phyloP scores from a whole-genome alignment of 371 early-diverging fungal species.

The Mucor mucedo region DNA sequence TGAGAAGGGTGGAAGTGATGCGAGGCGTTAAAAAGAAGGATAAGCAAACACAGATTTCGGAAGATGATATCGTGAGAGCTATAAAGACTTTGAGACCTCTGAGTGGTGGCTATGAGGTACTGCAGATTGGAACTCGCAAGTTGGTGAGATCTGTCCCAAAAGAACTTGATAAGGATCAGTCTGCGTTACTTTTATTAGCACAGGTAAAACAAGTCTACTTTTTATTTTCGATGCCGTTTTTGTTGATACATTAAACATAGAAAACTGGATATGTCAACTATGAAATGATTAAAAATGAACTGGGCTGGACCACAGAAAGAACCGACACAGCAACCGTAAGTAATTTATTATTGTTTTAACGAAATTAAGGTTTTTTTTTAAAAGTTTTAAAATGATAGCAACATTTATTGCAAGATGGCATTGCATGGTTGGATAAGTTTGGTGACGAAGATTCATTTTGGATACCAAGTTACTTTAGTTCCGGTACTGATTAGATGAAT shows the following conservation, averaged over 20 bases:
- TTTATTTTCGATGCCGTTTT: not conserved
- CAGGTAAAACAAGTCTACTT: constrained; percentile 48
- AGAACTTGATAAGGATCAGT: constrained; percentile 86
- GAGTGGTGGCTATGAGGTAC: constrained; percentile 84
- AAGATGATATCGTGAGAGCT: constrained; percentile 85
- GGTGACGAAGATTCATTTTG: constrained; percentile 69
- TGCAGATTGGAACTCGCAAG: constrained; percentile 75
- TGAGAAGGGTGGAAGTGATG: constrained; percentile 67
- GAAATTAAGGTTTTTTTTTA: constrained; percentile 12
- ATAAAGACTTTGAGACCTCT: constrained; percentile 86
- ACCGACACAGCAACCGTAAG: constrained; percentile 46
- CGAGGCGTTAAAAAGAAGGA: constrained; percentile 53
- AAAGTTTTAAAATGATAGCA: constrained; percentile 48
- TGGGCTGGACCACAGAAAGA: constrained; percentile 71
- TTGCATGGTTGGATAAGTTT: constrained; percentile 85
- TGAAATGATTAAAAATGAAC: constrained; percentile 50
- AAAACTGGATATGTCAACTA: constrained; percentile 70
- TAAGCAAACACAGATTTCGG: constrained; percentile 27
- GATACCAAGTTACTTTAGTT: constrained; percentile 76
- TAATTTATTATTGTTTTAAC: not conserved
- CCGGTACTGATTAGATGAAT: constrained; percentile 1
- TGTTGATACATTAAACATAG: constrained; percentile 20
- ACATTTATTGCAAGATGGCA: constrained; percentile 76
- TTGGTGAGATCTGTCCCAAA: constrained; percentile 91
- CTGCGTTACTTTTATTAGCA: constrained; percentile 70